Base-by-base conservation (phyloP, 495 filamentous ascomycete species). In the Neurospora sp. region DNA sequence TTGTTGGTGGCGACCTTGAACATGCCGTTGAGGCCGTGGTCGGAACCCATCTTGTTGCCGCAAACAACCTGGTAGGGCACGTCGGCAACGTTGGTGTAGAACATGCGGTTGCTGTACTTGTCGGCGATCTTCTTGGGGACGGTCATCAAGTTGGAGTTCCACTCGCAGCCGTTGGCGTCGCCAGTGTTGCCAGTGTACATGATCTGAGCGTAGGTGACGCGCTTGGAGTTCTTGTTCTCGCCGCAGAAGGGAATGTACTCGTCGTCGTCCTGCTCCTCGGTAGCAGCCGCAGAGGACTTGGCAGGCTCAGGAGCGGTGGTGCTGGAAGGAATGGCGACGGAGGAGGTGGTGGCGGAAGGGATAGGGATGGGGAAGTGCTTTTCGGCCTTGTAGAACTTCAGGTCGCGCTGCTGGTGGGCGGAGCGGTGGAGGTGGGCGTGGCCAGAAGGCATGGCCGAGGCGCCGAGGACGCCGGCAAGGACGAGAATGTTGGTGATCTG, bases 21-120 rank as follows among this genome's bases (percentile, higher is more conserved):
- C 75, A 78, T 77, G 75, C 81, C 81, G 38, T 78, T 81, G 72
- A 81, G 73, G 5, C 42, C 69, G 31, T 74, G 72, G 23, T 79
- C 73, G 35, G 77, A 70, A 69, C 82, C 82, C 59, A 83, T 81
- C 80, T 83, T 83, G 79, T 82, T 81, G 73, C 31, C 75, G 80
- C 81, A 82, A 27, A 72, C 16, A 59, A 82, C 81, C 74, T 78
- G 66, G 69, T 81, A 79, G 23, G 74, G 39, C 59, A 69, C 71
- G 5, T 31, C 44, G 41, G 69, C 77, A 44, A 76, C 78, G 77
- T 83, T 83, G 44, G 69, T 77, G 72, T 83, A 84, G 41, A 74
- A 77, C 48, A 84, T 74, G 16, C 79, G 78, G 69, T 86, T 80
- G 14, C 78, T 72, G 73, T 83, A 84, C 42, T 79, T 73, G 59